These are phyloP conservation scores for Aspergillus intermedius DNA, from an alignment of 2,329 filamentous ascomycete genomes.

Conservation along the genomic window DNA sequence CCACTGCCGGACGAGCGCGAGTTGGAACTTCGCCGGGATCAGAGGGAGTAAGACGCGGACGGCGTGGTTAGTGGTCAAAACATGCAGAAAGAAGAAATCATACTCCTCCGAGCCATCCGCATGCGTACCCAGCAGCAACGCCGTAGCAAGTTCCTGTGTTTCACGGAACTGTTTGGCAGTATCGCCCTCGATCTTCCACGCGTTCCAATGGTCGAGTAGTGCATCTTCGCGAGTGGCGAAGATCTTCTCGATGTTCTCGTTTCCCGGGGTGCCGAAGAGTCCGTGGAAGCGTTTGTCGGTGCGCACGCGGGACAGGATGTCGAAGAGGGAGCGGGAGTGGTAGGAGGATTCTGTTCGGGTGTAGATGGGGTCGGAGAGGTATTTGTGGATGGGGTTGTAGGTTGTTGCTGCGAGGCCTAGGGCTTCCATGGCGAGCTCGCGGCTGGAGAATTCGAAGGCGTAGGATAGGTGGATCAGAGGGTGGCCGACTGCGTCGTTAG, in stretches of 20 bases:
- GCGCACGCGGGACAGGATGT: constrained; percentile 64
- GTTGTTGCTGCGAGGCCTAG: constrained; percentile 61
- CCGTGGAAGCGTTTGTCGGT: constrained; percentile 64
- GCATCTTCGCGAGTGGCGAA: constrained; percentile 63
- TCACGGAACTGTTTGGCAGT: constrained; percentile 68
- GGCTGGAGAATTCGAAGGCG: constrained; percentile 79
- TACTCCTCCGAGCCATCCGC: constrained; percentile 48
- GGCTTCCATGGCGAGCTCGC: constrained; percentile 83
- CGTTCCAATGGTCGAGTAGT: constrained; percentile 84
- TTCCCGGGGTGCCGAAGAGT: constrained; percentile 54
- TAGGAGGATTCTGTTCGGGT: constrained; percentile 55
- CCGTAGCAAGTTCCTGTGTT: constrained; percentile 53
- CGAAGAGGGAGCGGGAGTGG: constrained; percentile 56
- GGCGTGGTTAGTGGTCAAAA: constrained; percentile 81
- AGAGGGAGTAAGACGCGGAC: constrained; percentile 77
- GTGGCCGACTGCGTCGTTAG: constrained; percentile 62
- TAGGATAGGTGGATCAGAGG: constrained; percentile 94
- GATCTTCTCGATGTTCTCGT: constrained; percentile 59
- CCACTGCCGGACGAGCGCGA: constrained; percentile 74
- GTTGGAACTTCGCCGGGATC: constrained; percentile 65
- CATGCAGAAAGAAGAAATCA: constrained; percentile 76
- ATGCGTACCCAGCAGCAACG: constrained; percentile 34
- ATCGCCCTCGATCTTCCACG: constrained; percentile 64
- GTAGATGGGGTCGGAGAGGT: constrained; percentile 66
- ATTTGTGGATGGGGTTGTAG: constrained; percentile 53